Evolutionary conservation across 495 filamentous ascomycete genomes (phyloP), one percentile per base, ranked within the genome.

Genomic region (Lasiosphaeriaceae sp.): DNA sequence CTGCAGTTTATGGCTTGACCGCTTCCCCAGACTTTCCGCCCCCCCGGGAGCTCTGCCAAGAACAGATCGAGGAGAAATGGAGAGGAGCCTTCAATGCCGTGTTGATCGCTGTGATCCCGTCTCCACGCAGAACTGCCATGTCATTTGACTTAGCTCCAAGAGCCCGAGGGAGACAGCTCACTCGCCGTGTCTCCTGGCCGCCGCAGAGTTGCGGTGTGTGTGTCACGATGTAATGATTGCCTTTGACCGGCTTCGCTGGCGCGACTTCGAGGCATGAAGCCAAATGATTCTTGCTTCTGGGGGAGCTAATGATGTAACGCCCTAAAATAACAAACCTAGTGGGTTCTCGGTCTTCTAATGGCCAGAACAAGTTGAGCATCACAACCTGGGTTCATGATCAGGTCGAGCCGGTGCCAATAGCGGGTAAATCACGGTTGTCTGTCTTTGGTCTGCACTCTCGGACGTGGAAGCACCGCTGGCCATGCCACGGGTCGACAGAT

Each of bases 11-110:
- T 48, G 29, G 47, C 49, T 56, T 59, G 37, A 43, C 50, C 26
- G 26, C 43, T 68, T 69, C 66, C 66, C 68, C 68, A 69, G 68
- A 71, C 48, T 67, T 71, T 67, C 68, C 68, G 62, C 35, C 35
- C 44, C 49, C 52, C 61, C 55, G 64, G 68, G 59, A 64, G 60
- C 61, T 9, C 20, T 24, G 61, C 63, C 61, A 64, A 64, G 61
- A 21, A 17, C 21, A 21, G 23, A 37, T 19, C 52, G 43, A 52
- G 51, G 4, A 31, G 26, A 31, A 31, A 39, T 48, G 51, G 4
- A 31, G 26, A 31, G 9, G 52, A 50, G 51, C 14, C 26, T 49
- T 41, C 52, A 47, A 56, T 64, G 61, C 53, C 51, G 43, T 37
- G 56, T 48, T 53, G 37, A 34, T 58, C 20, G 52, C 39, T 44